Evolutionary conservation across 495 filamentous ascomycete species (phyloP).

Genomic region (Jackrogersella multiformis): DNA sequence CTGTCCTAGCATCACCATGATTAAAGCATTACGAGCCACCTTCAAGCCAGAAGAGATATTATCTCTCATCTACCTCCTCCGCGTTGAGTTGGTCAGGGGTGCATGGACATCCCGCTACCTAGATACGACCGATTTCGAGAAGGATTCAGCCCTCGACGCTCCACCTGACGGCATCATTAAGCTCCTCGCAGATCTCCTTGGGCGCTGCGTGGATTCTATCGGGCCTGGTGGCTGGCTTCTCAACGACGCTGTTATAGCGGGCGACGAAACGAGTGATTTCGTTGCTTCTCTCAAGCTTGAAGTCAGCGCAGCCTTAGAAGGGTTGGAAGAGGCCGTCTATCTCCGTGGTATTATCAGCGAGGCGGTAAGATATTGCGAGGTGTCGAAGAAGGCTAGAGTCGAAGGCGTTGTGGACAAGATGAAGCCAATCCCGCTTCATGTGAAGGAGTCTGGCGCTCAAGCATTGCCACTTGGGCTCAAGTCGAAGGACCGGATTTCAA

Average conservation of each 20-base stretch:
- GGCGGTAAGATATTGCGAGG: slow-evolving; percentile 71
- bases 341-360: slow-evolving; percentile 74
- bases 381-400: slow-evolving; percentile 45
- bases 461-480: slow-evolving; percentile 79
- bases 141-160: slow-evolving; percentile 63
- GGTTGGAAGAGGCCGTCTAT: slow-evolving; percentile 76
- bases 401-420: slow-evolving; percentile 19
- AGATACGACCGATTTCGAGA: slow-evolving; percentile 51
- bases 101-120: slow-evolving; percentile 77
- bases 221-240: slow-evolving; percentile 83
- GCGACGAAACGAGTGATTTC: slow-evolving; percentile 66
- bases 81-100: slow-evolving; percentile 68
- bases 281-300: slow-evolving; percentile 75
- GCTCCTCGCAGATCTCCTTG: slow-evolving; percentile 72
- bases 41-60: slow-evolving; percentile 74
- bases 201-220: slow-evolving; percentile 82
- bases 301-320: slow-evolving; percentile 77
- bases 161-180: slow-evolving; percentile 64
- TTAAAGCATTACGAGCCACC: slow-evolving; percentile 69
- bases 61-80: slow-evolving; percentile 76
- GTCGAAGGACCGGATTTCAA: slow-evolving; percentile 61
- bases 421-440: slow-evolving; percentile 40
- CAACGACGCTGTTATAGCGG: slow-evolving; percentile 61
- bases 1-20: slow-evolving; percentile 65
- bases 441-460: slow-evolving; percentile 41